A percentile compares a stretch with the other conserved stretches of the same genome.
These are phyloP conservation scores for Pseudofabraea citricarpa DNA, from an alignment of 2,329 filamentous ascomycete species.

Conservation along the genomic window DNA sequence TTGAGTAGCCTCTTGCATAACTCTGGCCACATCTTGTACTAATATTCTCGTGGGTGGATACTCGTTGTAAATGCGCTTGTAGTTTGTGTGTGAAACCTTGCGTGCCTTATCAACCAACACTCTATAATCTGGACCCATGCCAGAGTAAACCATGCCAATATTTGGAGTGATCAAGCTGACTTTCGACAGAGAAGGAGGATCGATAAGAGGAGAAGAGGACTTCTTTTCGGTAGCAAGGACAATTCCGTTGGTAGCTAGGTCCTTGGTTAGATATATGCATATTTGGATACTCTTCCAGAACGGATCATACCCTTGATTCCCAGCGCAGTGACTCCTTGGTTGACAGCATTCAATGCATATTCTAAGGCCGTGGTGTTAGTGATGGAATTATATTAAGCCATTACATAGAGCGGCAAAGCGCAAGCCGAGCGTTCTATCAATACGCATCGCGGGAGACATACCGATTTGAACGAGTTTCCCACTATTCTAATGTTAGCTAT, in stretches of 20 bases:
- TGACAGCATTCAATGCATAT: conserved; percentile 98
- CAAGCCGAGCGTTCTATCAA: too few species aligned
- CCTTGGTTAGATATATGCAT: conserved; percentile 1
- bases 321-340: conserved; percentile 96
- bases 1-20: conserved; percentile 99
- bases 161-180: conserved; percentile 97
- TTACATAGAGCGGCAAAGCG: too few species aligned
- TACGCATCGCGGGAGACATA: too few species aligned
- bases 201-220: conserved; percentile 94
- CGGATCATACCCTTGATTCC: conserved; percentile 82
- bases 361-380: conserved; percentile 49
- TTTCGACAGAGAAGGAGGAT: conserved; percentile 91
- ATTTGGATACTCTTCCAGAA: neutral
- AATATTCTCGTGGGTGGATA: conserved; percentile 99
- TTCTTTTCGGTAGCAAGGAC: conserved; percentile 99
- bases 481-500: conserved; percentile 48
- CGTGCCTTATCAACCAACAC: conserved; percentile 96
- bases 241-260: conserved; percentile 95
- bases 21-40: conserved; percentile 94
- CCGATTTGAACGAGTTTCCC: conserved; percentile 99
- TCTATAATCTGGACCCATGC: conserved; percentile 98
- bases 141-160: conserved; percentile 99
- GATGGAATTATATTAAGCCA: too few species aligned
- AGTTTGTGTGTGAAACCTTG: conserved; percentile 95
- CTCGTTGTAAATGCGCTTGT: conserved; percentile 99